Conservation (phyloP, 2,329 filamentous ascomycete species). For the Neonectria magnoliae region DNA sequence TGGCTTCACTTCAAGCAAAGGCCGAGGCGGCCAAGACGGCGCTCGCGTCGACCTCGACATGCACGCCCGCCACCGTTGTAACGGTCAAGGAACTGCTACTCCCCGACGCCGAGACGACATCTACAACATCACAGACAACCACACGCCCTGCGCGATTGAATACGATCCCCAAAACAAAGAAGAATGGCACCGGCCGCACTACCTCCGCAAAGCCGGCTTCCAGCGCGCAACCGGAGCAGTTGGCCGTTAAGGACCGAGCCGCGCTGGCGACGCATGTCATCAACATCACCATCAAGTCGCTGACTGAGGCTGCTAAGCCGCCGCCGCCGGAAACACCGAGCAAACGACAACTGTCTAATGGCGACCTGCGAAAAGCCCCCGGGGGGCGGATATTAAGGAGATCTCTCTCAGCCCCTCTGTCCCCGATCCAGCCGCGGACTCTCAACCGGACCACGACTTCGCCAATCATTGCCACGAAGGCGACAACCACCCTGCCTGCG, state of each 20-base stretch:
- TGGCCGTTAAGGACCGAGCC: constrained; percentile 64
- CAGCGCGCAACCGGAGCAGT: constrained; percentile 42
- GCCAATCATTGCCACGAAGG: constrained; percentile 52
- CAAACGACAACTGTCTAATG: constrained; percentile 48
- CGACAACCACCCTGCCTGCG: constrained; percentile 41
- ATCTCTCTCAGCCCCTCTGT: constrained; percentile 67
- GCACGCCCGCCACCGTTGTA: constrained; percentile 61
- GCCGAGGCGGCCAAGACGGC: constrained; percentile 64
- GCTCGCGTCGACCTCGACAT: constrained; percentile 62
- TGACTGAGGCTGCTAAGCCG: constrained; percentile 73
- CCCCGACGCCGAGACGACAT: constrained; percentile 44
- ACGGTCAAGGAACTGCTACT: constrained; percentile 59
- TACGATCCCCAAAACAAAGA: constrained; percentile 39
- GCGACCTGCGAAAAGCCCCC: constrained; percentile 47
- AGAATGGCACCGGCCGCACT: constrained; percentile 18
- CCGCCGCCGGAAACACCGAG: constrained; percentile 45
- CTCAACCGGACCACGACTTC: constrained; percentile 69
- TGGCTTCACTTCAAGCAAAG: constrained; percentile 57
- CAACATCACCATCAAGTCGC: constrained; percentile 74
- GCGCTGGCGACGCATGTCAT: constrained; percentile 77
- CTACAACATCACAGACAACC: constrained; percentile 39
- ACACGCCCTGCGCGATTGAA: constrained; percentile 44
- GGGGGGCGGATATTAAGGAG: constrained; percentile 58
- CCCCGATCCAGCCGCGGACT: constrained; percentile 69
- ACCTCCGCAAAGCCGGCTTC: constrained; percentile 27